These are phyloP conservation scores for Cicer judaicum DNA, from an alignment of 306 rosid genomes.

Conservation along the genomic window DNA sequence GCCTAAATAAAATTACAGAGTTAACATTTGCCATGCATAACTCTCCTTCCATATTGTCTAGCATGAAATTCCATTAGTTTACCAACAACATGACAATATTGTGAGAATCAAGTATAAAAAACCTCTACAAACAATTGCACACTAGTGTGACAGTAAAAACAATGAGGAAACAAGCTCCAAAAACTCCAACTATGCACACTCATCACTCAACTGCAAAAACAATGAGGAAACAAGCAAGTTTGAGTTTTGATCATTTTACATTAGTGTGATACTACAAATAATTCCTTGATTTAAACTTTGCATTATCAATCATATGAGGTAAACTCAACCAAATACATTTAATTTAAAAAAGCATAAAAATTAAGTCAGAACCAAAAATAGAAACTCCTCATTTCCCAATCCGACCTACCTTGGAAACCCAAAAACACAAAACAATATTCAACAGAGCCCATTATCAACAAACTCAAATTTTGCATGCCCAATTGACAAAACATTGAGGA, in stretches of 20 bases:
- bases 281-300: not conserved
- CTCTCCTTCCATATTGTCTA: not conserved
- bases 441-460: conserved; percentile 3
- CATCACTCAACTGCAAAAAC: not conserved
- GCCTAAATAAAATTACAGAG: not conserved
- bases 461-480: conserved; percentile 20
- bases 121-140: no score
- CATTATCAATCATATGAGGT: conserved; percentile 14
- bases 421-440: not conserved
- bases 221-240: not conserved
- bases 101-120: not conserved
- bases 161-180: not conserved
- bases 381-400: not conserved
- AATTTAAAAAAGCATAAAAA: not conserved
- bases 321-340: not conserved
- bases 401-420: conserved; percentile 9
- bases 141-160: no score
- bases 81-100: not conserved
- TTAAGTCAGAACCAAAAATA: conserved; percentile 2
- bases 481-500: not conserved
- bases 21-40: not conserved
- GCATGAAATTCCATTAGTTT: not conserved
- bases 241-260: not conserved
- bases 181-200: not conserved
- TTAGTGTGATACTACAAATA: not conserved